Percentiles rank a stretch among this genome's conserved stretches.
Evolutionary conservation across 805 yeast genomes (phyloP).

Genomic region (Ogataea nitratoaversa): DNA sequence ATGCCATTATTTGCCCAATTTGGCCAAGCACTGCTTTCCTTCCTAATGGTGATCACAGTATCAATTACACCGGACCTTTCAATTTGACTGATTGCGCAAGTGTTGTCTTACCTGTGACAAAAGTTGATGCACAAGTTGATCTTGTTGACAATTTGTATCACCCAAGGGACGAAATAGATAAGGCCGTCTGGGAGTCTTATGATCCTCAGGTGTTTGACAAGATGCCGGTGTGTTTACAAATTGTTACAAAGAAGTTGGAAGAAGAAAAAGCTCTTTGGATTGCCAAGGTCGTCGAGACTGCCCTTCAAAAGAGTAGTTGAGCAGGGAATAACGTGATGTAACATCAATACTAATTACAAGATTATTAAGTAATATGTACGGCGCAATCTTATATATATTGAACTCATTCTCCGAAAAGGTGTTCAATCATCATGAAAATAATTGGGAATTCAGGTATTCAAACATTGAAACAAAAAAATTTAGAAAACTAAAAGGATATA

Average conservation of each 20-base stretch:
- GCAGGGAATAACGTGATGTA: too few relatives aligned
- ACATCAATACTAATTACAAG: too few relatives aligned
- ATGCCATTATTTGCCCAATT: slow-evolving; percentile 44
- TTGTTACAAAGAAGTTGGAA: slow-evolving; percentile 53
- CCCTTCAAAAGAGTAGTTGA: too few relatives aligned
- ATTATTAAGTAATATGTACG: too few relatives aligned
- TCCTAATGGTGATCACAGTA: slow-evolving; percentile 17
- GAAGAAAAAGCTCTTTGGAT: slow-evolving; percentile 49
- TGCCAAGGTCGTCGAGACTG: too few relatives aligned
- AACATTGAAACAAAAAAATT: too few relatives aligned
- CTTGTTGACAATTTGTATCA: slow-evolving; percentile 22
- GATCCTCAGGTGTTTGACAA: slow-evolving; percentile 48
- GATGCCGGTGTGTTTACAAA: slow-evolving; percentile 62
- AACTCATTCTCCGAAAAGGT: too few relatives aligned
- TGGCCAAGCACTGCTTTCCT: slow-evolving; percentile 37
- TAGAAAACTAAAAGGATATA: background rate
- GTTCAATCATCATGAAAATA: too few relatives aligned
- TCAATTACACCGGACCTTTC: slow-evolving; percentile 51
- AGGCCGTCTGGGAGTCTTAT: slow-evolving; percentile 40
- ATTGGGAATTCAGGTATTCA: too few relatives aligned
- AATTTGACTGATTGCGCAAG: slow-evolving; percentile 47
- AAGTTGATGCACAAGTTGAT: slow-evolving; percentile 44
- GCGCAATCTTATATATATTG: too few relatives aligned
- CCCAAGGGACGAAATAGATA: slow-evolving; percentile 40
- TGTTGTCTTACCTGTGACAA: slow-evolving; percentile 55